phyloP scores from a whole-genome alignment of 164 flowering plant genomes.

The Vitis rotundifolia region DNA sequence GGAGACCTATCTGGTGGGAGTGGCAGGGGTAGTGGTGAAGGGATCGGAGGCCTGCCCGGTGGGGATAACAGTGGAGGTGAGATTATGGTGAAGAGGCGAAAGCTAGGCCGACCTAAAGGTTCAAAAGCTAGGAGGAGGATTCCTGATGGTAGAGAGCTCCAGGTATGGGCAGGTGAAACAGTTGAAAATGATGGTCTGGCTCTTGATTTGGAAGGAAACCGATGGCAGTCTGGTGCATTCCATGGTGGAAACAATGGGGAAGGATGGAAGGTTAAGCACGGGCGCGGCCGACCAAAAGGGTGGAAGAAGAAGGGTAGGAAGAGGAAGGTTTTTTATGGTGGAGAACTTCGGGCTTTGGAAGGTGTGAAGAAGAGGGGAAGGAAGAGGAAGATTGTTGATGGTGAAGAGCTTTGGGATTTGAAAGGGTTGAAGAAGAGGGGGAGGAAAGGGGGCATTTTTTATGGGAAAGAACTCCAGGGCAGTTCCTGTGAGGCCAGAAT shows the following conservation, averaged over 20 bases:
- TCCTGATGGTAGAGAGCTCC: too few relatives aligned
- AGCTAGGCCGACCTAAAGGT: slow-evolving; percentile 19
- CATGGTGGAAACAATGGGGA: too few relatives aligned
- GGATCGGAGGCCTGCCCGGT: not conserved
- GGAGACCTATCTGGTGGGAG: not conserved
- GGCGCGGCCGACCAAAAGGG: slow-evolving; percentile 11
- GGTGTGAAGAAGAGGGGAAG: too few relatives aligned
- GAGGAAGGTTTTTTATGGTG: not conserved
- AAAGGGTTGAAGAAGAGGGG: too few relatives aligned
- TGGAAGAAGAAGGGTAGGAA: slow-evolving; percentile 1
- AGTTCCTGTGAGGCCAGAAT: too few relatives aligned
- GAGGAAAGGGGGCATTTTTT: too few relatives aligned
- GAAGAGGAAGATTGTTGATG: slow-evolving; percentile 1
- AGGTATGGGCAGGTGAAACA: too few relatives aligned
- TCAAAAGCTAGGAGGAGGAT: slow-evolving; percentile 7
- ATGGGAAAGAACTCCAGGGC: too few relatives aligned
- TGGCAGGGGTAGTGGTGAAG: not conserved
- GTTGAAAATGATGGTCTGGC: too few relatives aligned
- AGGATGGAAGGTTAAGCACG: not conserved
- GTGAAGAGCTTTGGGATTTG: not conserved
- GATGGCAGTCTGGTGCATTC: too few relatives aligned
- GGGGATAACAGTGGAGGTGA: slow-evolving; percentile 8
- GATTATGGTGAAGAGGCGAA: not conserved
- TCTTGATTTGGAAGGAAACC: too few relatives aligned
- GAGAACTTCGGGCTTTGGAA: not conserved